These are phyloP conservation scores for Ailanthus altissimus DNA, from an alignment of 345 rosid species.

Conservation along the genomic window DNA sequence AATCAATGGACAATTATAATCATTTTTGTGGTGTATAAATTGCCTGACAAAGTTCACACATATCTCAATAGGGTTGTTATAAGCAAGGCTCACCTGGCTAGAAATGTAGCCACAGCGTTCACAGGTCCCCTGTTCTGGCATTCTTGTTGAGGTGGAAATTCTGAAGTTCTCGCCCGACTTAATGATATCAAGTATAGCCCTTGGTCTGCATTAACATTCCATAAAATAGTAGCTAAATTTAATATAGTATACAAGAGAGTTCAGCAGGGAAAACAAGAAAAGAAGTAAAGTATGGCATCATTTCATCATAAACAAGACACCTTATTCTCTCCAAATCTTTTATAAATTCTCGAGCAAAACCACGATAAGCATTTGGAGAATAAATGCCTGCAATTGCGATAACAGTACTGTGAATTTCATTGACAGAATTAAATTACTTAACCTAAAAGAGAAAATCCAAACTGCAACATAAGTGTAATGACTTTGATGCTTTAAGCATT, in stretches of 20 bases:
- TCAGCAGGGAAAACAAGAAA: background rate
- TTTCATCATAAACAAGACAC: conserved; percentile 26
- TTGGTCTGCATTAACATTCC: conserved; percentile 58
- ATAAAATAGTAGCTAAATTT: background rate
- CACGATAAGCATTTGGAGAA: conserved; percentile 96
- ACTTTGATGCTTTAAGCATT: background rate
- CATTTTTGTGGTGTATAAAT: background rate
- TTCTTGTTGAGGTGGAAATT: conserved; percentile 74
- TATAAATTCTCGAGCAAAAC: conserved; percentile 95
- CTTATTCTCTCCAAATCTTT: conserved; percentile 95
- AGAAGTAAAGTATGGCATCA: background rate
- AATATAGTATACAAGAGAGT: background rate
- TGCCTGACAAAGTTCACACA: background rate
- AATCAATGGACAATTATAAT: background rate
- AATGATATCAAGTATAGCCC: conserved; percentile 86
- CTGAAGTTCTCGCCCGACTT: conserved; percentile 89
- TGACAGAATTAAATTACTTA: background rate
- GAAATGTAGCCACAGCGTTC: conserved; percentile 94
- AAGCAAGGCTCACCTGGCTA: conserved; percentile 68
- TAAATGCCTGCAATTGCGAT: conserved; percentile 63
- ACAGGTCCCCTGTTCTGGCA: conserved; percentile 97
- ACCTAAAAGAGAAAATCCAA: background rate
- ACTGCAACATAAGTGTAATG: background rate
- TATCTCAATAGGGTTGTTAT: background rate
- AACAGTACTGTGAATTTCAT: background rate